Evolutionary conservation across 179 eudicot genomes (phyloP), one percentile per base, ranked within the genome.

Genomic region (Patellifolia procumbens): DNA sequence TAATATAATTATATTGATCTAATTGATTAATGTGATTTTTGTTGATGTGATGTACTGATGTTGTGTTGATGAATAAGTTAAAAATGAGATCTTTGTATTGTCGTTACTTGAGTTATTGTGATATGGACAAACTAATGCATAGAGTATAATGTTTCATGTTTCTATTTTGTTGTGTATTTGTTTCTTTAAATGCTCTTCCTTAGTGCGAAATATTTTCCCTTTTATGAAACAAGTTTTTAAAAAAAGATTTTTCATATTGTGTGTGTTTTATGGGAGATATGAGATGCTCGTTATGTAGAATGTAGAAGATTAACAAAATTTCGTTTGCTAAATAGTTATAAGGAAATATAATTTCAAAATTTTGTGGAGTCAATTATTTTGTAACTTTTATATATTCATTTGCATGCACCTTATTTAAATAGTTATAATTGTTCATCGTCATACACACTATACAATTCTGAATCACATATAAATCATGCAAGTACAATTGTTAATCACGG

Each of bases 81-180:
- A 48, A 19, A 69, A 70, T 28, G 22, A 70, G 15, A 70, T 51
- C 61, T 70, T 70, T 70, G 48, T n/a, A 2, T 70, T 70, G 61
- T 52, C 61, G 20, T 52, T 70, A 32, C 43, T 11, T 70, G 45
- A 32, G 3, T 31, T 3, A 34, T 68, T 46, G 56, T 28, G 39
- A 68, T 45, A 24, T 24, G 17, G 26, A 66, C 29, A 39, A 65
- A 66, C 22, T 20, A 22, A 39, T 56, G 31, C 4, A 5, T 39
- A 3, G 32, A 62, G 3, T 62, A 15, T 9, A 53, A 24, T 22
- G 9, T 56, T 24, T 56, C 11, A 29, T 31, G 37, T 61, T 61
- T 61, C 42, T 39, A 15, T 26, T 31, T 61, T 4, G 5, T 1
- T 12, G 24, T n/a, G n/a, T n/a, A n/a, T n/a, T n/a, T n/a, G 56